Evolutionary conservation across 768 basidiomycete genomes (phyloP).

Genomic region (Leccinum sublutescens): DNA sequence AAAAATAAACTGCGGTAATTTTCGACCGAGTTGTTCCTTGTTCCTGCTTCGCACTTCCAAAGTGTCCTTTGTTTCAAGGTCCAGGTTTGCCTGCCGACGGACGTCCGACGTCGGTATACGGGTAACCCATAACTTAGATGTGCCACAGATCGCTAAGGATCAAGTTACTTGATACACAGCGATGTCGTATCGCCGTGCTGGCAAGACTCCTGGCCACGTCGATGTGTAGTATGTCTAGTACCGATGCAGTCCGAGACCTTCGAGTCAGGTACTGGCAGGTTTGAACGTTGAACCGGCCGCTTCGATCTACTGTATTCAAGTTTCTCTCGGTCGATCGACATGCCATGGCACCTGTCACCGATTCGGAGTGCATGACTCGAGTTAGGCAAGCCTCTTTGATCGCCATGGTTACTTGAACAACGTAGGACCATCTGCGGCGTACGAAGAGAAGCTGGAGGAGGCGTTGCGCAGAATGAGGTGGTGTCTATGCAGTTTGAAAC

Average conservation of each 20-base stretch:
- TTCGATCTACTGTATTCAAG: too few species aligned
- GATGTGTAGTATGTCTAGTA: not conserved
- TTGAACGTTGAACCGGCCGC: too few species aligned
- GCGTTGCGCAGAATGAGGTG: slow-evolving; percentile 11
- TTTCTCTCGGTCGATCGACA: not conserved
- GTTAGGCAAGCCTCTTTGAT: not conserved
- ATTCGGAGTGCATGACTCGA: not conserved
- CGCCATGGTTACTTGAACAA: not conserved
- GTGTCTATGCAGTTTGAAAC: not conserved
- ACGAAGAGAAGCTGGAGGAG: slow-evolving; percentile 40
- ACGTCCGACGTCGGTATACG: too few species aligned
- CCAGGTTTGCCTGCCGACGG: too few species aligned
- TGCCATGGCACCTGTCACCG: not conserved
- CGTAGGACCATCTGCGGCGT: slow-evolving; percentile 29
- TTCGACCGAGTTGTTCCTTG: too few species aligned
- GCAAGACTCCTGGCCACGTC: not conserved
- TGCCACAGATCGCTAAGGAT: too few species aligned
- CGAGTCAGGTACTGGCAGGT: not conserved
- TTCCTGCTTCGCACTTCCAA: too few species aligned
- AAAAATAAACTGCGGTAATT: too few species aligned
- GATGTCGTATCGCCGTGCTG: too few species aligned
- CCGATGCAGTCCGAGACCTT: not conserved
- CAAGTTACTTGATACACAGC: too few species aligned
- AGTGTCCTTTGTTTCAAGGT: too few species aligned
- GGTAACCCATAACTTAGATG: too few species aligned